Evolutionary conservation across 2,329 filamentous ascomycete species (phyloP).

Genomic region (Hymenoscyphus scutula): DNA sequence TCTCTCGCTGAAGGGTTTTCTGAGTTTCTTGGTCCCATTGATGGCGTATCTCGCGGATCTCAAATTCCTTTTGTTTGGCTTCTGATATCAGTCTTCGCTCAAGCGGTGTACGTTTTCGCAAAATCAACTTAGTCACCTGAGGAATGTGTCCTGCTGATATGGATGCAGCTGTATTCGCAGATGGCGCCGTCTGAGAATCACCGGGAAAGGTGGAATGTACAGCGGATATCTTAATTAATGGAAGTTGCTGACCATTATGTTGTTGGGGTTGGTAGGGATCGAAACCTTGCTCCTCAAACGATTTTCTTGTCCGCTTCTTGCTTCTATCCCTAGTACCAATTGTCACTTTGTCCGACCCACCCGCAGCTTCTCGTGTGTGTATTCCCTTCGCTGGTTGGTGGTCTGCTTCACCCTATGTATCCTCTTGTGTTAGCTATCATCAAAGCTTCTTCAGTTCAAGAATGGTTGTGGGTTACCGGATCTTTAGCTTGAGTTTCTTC

Average conservation of each 20-base stretch:
- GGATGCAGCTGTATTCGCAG: no score
- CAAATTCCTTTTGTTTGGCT: background rate
- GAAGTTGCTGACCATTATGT: background rate
- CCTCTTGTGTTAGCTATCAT: background rate
- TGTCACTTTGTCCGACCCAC: no score
- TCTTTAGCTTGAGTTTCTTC: background rate
- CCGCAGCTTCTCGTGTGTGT: background rate
- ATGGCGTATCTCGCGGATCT: background rate
- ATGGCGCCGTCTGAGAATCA: no score
- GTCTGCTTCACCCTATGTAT: background rate
- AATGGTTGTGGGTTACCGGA: background rate
- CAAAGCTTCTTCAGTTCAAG: background rate
- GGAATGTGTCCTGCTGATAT: no score
- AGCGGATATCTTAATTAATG: no score
- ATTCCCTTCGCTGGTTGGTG: background rate
- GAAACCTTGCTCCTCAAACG: background rate
- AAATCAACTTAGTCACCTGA: background rate
- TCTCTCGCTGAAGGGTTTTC: background rate
- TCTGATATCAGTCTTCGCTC: background rate
- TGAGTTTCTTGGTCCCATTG: background rate
- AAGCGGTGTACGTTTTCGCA: background rate
- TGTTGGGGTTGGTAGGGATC: background rate
- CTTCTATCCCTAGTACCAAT: background rate
- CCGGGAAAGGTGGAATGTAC: no score
- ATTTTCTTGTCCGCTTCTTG: background rate